Base-by-base conservation (phyloP, 768 basidiomycete genomes). In the Tulasnella sp. region DNA sequence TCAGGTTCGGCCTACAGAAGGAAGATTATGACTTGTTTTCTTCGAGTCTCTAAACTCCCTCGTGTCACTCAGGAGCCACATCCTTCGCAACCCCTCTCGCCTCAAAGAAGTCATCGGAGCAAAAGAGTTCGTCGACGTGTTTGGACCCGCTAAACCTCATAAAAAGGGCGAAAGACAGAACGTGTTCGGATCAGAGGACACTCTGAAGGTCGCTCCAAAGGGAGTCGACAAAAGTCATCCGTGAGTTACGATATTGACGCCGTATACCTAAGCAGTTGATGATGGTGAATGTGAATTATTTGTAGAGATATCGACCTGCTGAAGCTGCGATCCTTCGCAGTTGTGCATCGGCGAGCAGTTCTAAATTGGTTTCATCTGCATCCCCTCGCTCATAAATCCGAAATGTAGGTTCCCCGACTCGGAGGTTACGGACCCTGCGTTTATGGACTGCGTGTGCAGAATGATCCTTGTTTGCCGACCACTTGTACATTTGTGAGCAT, bases 181-280 rank as follows among this genome's bases (percentile, higher is more conserved):
- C 66, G 80, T 99, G 1, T 99, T 93, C 69, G 93, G 94, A 0
- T 68, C 70, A 58, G 90, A 93, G 1, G 92, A 91, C 64, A 84
- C 91, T 67, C 73, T 96, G 29, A 97, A 96, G 73, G 82, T 81
- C 0, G 89, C 92, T 4, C 93, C 93, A 0, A 97, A 96, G 67
- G 93, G 92, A 0, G 72, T 94, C 8, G 79, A 80, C 53, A 98
- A 92, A 71, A 77, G 77, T 29, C 92, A 97, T 68, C 75, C 76
- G 87, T 88, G 57, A 17, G 76, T 65, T 9, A 24, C 17, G 27
- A 7, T 22, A 53, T 31, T 48, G 22, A 42, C 27, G 22, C 25
- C 46, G 4, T 15, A 42, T n/a, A 44, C 5, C 17, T 12, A 10
- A 3, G 11, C 19, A 50, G 4, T 9, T 22, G 45, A 8, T n/a